Evolutionary conservation across 1,284 basidiomycete species (phyloP).

Genomic region (Ganoderma boninense): DNA sequence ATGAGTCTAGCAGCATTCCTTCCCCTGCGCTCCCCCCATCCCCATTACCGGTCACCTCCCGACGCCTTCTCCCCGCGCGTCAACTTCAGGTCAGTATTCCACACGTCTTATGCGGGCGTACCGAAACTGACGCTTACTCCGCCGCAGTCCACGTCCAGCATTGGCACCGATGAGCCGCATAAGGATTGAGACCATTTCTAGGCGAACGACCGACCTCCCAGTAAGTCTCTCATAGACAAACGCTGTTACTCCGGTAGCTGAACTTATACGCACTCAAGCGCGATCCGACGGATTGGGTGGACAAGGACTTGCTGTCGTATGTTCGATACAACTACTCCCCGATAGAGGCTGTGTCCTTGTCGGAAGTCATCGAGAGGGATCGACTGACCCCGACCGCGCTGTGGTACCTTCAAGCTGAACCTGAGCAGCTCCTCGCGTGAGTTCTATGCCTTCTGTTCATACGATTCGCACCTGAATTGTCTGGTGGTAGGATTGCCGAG

Average conservation of each 20-base stretch:
- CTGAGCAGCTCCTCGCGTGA: slow-evolving; percentile 20
- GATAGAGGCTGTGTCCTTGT: slow-evolving; percentile 2
- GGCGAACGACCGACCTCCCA: slow-evolving; percentile 11
- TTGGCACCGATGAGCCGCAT: slow-evolving; percentile 13
- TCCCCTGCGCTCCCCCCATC: slow-evolving; percentile 5
- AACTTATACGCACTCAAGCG: slow-evolving; percentile 7
- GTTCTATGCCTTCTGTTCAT: neutral
- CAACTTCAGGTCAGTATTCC: slow-evolving; percentile 9
- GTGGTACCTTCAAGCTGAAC: slow-evolving; percentile 25
- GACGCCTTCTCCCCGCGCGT: slow-evolving; percentile 9
- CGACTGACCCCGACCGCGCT: slow-evolving; percentile 21
- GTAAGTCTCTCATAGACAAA: slow-evolving; percentile 11
- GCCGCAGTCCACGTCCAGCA: slow-evolving; percentile 9
- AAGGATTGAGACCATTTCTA: slow-evolving; percentile 8
- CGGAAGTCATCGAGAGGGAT: slow-evolving; percentile 13
- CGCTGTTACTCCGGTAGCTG: neutral
- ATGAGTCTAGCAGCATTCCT: slow-evolving; percentile 14
- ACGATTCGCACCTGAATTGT: slow-evolving; percentile 1
- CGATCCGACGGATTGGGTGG: slow-evolving; percentile 24
- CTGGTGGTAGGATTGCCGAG: slow-evolving; percentile 15
- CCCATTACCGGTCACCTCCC: slow-evolving; percentile 7
- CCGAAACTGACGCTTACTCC: neutral
- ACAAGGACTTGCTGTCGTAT: slow-evolving; percentile 17
- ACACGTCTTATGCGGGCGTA: neutral
- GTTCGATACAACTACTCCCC: slow-evolving; percentile 13